phyloP scores from a whole-genome alignment of 192 early-diverging fungal genomes.

The Kickxella alabastrina region DNA sequence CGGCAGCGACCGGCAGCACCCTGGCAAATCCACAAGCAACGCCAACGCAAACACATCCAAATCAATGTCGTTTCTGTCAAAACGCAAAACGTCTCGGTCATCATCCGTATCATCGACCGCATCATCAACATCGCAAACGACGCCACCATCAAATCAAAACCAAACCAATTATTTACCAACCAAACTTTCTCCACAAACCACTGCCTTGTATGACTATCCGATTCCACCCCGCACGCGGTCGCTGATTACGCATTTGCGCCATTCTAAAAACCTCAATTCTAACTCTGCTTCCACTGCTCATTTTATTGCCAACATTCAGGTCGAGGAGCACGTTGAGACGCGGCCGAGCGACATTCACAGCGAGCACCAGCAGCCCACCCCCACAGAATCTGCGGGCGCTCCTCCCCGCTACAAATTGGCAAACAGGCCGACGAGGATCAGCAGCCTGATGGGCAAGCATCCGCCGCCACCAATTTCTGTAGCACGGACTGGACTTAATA shows the following conservation, averaged over 20 bases:
- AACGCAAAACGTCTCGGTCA: constrained; percentile 1
- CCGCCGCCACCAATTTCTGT: background rate
- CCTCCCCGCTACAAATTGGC: constrained; percentile 9
- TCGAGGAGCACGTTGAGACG: constrained; percentile 41
- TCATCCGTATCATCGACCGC: background rate
- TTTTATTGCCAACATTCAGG: constrained; percentile 22
- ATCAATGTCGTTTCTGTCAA: background rate
- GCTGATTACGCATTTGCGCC: too few relatives aligned
- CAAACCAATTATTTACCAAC: background rate
- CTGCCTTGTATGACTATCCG: constrained; percentile 11
- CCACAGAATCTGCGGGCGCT: constrained; percentile 6
- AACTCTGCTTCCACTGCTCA: too few relatives aligned
- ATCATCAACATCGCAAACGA: too few relatives aligned
- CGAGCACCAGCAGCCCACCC: constrained; percentile 21
- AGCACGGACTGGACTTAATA: constrained; percentile 12
- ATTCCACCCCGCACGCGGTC: constrained; percentile 43
- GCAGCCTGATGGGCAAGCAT: constrained; percentile 30
- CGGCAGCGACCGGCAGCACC: constrained; percentile 23
- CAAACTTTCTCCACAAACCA: background rate
- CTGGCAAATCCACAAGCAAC: background rate
- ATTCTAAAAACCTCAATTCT: too few relatives aligned
- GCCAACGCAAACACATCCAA: background rate
- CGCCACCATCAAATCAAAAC: background rate
- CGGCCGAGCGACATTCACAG: constrained; percentile 27
- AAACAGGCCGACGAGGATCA: constrained; percentile 26